Base-by-base conservation (phyloP, 345 rosid genomes). In the Triadica sebifera region DNA sequence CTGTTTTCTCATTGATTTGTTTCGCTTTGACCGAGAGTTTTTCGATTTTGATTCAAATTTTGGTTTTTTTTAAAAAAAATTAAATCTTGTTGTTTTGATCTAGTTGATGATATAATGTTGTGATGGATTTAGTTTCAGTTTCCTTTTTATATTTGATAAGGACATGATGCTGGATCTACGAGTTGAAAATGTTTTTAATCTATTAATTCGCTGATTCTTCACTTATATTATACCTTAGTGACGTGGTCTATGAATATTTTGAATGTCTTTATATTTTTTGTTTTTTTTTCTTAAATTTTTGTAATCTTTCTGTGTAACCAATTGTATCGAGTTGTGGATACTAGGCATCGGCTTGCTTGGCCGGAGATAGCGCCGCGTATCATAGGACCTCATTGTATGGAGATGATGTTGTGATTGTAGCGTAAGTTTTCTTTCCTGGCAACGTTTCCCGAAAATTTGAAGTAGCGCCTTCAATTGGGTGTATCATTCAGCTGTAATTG, bases 341-440 rank as follows among this genome's bases (percentile, higher is more conserved):
- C 41, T 77, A 92, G 98, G 91, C 87, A 59, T 89, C 91, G 60
- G 85, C 84, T 22, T 94, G 98, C 79, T 81, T 82, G 47, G 93
- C 98, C 51, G 99, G 98, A n/a, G 96, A 91, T 74, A 93, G 96
- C 75, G 89, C 99, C 50, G 94, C 94, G 0, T 91, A 94, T 82
- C 97, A 88, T 41, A 87, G 99, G 79, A 83, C 90, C 17, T 82
- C 92, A 66, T 83, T 75, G 4, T 91, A 82, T 75, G 98, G 93
- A 12, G 98, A 94, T 57, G 98, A 94, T 78, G 90, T 91, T 65
- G 98, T 92, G 70, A 87, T 91, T 60, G 98, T 91, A 17, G 93
- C 96, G 98, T 94, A 83, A 87, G 90, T 86, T 22, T 20, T 38
- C 66, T 59, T 58, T 41, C 75, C 55, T 13, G 8, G 3, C 4